Evolutionary conservation across 345 rosid genomes (phyloP).

Genomic region (Syzygium jambos): DNA sequence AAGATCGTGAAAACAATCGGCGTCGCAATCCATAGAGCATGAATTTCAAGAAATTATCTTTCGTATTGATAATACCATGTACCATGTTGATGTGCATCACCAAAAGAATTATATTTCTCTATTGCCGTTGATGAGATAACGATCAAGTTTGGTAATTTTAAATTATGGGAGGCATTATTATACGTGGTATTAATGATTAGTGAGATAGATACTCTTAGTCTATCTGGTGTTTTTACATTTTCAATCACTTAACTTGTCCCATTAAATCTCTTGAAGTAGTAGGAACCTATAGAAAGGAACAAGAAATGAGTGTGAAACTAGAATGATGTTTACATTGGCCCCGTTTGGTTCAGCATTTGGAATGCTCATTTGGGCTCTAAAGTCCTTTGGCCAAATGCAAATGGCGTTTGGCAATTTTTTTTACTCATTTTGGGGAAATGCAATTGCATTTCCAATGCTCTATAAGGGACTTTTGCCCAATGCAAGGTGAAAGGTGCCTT

Average conservation of each 20-base stretch:
- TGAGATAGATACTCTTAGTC: background rate
- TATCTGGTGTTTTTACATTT: background rate
- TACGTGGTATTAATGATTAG: background rate
- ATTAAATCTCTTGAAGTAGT: background rate
- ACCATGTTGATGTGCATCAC: background rate
- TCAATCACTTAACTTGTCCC: background rate
- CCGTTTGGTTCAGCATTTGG: too few relatives aligned
- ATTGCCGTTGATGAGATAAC: background rate
- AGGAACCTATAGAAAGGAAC: too few relatives aligned
- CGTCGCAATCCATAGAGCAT: background rate
- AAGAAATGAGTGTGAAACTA: too few relatives aligned
- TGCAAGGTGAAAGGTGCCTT: too few relatives aligned
- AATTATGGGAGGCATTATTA: background rate
- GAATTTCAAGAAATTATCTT: background rate
- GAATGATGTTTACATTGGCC: too few relatives aligned
- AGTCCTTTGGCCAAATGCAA: too few relatives aligned
- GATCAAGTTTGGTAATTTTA: background rate
- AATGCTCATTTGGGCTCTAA: too few relatives aligned
- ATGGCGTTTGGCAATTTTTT: too few relatives aligned
- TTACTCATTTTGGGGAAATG: too few relatives aligned
- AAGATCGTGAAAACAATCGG: background rate
- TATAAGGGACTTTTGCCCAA: too few relatives aligned
- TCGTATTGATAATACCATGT: background rate
- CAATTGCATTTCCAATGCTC: too few relatives aligned
- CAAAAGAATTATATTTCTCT: background rate